phyloP scores from a whole-genome alignment of 106 monocot species.

The Platanthera guangdongensis region DNA sequence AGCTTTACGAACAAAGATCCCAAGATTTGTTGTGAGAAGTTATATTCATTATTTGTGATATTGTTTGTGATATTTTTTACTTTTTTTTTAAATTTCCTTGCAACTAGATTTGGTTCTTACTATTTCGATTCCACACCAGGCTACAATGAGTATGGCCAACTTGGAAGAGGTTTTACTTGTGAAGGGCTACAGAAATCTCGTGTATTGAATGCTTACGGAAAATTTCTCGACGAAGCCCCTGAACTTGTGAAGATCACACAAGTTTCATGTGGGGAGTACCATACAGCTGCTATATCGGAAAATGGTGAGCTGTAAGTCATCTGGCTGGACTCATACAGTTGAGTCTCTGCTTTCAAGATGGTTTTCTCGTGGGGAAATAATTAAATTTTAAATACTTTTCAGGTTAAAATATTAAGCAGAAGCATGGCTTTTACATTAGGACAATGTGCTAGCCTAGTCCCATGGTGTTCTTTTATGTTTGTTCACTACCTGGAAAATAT shows the following conservation, averaged over 20 bases:
- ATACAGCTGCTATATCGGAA: constrained; percentile 91
- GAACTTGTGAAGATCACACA: constrained; percentile 78
- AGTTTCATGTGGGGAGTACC: constrained; percentile 94
- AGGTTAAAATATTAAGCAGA: background rate
- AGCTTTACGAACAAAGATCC: background rate
- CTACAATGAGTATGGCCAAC: constrained; percentile 98
- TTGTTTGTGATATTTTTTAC: background rate
- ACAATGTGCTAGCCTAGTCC: background rate
- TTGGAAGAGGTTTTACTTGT: constrained; percentile 96
- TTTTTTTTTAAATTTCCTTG: background rate
- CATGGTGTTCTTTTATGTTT: background rate
- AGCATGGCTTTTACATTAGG: background rate
- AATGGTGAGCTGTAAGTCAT: constrained; percentile 97
- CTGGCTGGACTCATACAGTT: constrained; percentile 29
- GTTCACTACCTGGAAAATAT: background rate
- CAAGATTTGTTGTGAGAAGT: background rate
- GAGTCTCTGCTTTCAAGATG: constrained; percentile 19
- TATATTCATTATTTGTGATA: background rate
- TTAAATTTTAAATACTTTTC: constrained; percentile 6
- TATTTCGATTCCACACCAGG: constrained; percentile 60
- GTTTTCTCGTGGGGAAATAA: constrained; percentile 21
- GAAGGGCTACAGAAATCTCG: constrained; percentile 90
- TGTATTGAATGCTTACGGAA: constrained; percentile 74
- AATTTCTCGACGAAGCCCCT: constrained; percentile 92
- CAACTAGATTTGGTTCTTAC: constrained; percentile 26